Evolutionary conservation across 2,329 filamentous ascomycete species (phyloP).

Genomic region (Fusarium foetens): DNA sequence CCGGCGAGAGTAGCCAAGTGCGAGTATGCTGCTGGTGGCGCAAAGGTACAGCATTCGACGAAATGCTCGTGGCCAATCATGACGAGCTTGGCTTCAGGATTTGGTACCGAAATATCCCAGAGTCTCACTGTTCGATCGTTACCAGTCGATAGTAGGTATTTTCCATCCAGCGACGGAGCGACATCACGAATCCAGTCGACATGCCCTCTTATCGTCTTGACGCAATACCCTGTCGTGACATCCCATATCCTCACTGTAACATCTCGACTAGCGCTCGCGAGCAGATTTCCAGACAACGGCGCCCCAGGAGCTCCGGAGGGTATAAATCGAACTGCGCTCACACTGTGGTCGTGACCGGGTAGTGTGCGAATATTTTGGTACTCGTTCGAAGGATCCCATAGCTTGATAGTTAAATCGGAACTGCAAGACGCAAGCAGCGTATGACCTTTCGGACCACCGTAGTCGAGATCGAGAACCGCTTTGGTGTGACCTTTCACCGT

Average conservation of each 20-base stretch:
- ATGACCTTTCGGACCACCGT: constrained; percentile 77
- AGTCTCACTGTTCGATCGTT: constrained; percentile 84
- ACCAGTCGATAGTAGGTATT: constrained; percentile 83
- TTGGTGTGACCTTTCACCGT: constrained; percentile 94
- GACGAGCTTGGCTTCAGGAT: constrained; percentile 78
- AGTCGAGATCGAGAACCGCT: constrained; percentile 88
- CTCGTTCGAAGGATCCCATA: constrained; percentile 92
- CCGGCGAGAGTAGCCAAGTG: constrained; percentile 82
- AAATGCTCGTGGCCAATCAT: constrained; percentile 88
- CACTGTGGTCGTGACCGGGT: constrained; percentile 90
- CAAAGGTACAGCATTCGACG: constrained; percentile 87
- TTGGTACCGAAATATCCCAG: constrained; percentile 79
- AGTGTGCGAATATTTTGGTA: constrained; percentile 96
- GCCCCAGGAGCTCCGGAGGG: constrained; percentile 83
- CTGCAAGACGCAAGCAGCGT: constrained; percentile 74
- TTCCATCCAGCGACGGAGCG: constrained; percentile 81
- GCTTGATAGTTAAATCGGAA: constrained; percentile 90
- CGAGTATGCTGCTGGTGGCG: constrained; percentile 81
- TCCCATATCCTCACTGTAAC: constrained; percentile 91
- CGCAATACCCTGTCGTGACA: constrained; percentile 89
- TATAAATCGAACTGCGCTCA: constrained; percentile 88
- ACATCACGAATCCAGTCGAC: constrained; percentile 93
- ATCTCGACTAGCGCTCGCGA: constrained; percentile 88
- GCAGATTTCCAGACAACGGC: constrained; percentile 81
- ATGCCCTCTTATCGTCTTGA: constrained; percentile 89